phyloP scores from a whole-genome alignment of 352 stramenopile genomes.

The Pythium myriotylum region DNA sequence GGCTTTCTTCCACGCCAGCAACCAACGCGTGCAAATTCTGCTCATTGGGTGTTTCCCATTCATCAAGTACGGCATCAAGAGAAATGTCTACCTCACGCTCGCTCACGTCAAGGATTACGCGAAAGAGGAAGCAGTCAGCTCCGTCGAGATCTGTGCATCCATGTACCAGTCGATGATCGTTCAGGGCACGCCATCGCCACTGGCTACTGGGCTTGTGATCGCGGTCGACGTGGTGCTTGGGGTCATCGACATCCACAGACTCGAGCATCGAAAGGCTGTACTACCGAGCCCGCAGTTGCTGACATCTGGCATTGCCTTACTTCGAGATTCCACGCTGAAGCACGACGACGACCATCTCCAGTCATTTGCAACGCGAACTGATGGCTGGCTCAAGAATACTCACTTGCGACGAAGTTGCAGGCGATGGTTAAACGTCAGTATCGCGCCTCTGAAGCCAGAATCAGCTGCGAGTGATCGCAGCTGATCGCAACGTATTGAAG shows the following conservation, averaged over 20 bases:
- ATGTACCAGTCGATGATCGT: slow-evolving; percentile 27
- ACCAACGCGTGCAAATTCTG: not conserved
- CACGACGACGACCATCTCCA: too few species aligned
- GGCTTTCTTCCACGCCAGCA: slow-evolving; percentile 7
- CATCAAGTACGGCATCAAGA: slow-evolving; percentile 12
- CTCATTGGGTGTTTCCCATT: slow-evolving; percentile 15
- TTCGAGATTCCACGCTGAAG: too few species aligned
- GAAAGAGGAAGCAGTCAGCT: slow-evolving; percentile 2
- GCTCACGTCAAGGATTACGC: not conserved
- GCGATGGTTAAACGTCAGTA: too few species aligned
- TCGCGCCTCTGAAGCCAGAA: too few species aligned
- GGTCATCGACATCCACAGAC: not conserved
- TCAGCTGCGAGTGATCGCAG: not conserved
- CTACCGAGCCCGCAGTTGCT: too few species aligned
- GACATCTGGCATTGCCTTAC: too few species aligned
- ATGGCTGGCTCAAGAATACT: too few species aligned
- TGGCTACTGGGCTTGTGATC: slow-evolving; percentile 5
- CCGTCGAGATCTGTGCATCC: slow-evolving; percentile 15
- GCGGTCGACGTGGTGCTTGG: slow-evolving; percentile 9
- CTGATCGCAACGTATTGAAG: not conserved
- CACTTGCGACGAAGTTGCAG: too few species aligned
- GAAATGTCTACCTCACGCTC: not conserved
- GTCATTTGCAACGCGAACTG: too few species aligned
- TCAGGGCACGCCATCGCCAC: slow-evolving; percentile 3
- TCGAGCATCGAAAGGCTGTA: not conserved